Percentiles rank a stretch among this genome's conserved stretches.
Conservation (phyloP, 495 filamentous ascomycete species). For the Penicillium dipodomyicola region DNA sequence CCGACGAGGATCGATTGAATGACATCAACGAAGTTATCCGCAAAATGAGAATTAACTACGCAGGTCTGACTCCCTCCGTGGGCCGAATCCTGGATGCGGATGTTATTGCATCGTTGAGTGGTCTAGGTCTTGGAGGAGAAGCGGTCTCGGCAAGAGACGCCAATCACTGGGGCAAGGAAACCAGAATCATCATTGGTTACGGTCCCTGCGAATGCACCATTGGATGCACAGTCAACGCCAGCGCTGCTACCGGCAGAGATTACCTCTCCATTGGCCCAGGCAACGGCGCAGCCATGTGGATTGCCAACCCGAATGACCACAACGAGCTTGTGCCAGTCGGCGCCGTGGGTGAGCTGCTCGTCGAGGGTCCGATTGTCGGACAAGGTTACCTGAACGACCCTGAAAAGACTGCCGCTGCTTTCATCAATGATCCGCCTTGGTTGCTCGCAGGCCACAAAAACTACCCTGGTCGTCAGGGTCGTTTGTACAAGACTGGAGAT, state of each 20-base stretch:
- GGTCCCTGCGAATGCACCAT: slow-evolving; percentile 52
- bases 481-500: slow-evolving; percentile 52
- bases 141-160: slow-evolving; percentile 41
- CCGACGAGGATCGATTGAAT: slow-evolving; percentile 49
- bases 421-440: slow-evolving; percentile 50
- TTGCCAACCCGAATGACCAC: slow-evolving; percentile 48
- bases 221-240: slow-evolving; percentile 46
- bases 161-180: slow-evolving; percentile 36
- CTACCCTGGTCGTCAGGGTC: slow-evolving; percentile 34
- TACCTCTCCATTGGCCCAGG: slow-evolving; percentile 39
- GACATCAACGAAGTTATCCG: slow-evolving; percentile 49
- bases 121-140: slow-evolving; percentile 53
- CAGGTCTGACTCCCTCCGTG: slow-evolving; percentile 52
- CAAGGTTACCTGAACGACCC: slow-evolving; percentile 51
- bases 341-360: slow-evolving; percentile 51
- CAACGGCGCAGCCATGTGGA: slow-evolving; percentile 45
- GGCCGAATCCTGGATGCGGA: slow-evolving; percentile 42
- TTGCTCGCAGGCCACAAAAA: slow-evolving; percentile 39
- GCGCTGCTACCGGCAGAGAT: slow-evolving; percentile 39
- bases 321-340: slow-evolving; percentile 49
- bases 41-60: slow-evolving; percentile 44
- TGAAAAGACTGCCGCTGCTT: slow-evolving; percentile 44
- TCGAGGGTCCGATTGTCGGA: slow-evolving; percentile 55
- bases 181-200: slow-evolving; percentile 49
- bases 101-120: slow-evolving; percentile 45